Conservation (phyloP, 148 eudicot species). For the Limonium bicolor region DNA sequence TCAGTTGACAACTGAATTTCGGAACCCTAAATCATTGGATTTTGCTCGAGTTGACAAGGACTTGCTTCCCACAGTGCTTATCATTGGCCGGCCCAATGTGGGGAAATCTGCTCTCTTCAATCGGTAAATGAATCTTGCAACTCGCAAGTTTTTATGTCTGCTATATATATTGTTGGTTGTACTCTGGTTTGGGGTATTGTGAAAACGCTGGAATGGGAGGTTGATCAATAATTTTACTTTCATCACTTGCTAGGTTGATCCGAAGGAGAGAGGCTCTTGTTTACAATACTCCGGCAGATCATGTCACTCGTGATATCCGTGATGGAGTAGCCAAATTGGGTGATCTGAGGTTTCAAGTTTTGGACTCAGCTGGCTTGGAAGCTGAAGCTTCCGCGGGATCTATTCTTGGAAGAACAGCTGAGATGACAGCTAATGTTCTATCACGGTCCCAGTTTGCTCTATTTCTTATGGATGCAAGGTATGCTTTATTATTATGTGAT, state of each 20-base stretch:
- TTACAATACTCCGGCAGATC: slow-evolving; percentile 88
- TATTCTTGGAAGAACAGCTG: slow-evolving; percentile 82
- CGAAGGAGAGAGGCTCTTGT: slow-evolving; percentile 97
- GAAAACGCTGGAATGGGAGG: no score
- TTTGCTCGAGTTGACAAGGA: slow-evolving; percentile 51
- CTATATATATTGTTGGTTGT: no score
- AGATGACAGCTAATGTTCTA: slow-evolving; percentile 78
- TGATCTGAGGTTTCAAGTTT: slow-evolving; percentile 67
- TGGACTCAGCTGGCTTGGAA: slow-evolving; percentile 98
- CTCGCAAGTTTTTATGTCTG: no score
- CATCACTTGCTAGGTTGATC: slow-evolving; percentile 40
- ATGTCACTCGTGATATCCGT: slow-evolving; percentile 90
- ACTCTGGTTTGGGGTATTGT: no score
- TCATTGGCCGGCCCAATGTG: slow-evolving; percentile 89
- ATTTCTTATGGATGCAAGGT: slow-evolving; percentile 88
- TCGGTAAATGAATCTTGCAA: no score
- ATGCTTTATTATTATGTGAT: no score
- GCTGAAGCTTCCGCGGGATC: slow-evolving; percentile 95
- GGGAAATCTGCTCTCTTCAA: slow-evolving; percentile 95
- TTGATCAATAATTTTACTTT: no score
- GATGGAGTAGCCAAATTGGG: slow-evolving; percentile 92
- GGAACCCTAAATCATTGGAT: slow-evolving; percentile 30
- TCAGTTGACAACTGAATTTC: slow-evolving; percentile 12
- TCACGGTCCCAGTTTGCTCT: slow-evolving; percentile 56
- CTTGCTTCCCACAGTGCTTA: slow-evolving; percentile 70